A percentile compares a stretch with the other conserved stretches of the same genome.
Evolutionary conservation across 2,329 filamentous ascomycete species (phyloP).

Genomic region (Colletotrichum sp.): DNA sequence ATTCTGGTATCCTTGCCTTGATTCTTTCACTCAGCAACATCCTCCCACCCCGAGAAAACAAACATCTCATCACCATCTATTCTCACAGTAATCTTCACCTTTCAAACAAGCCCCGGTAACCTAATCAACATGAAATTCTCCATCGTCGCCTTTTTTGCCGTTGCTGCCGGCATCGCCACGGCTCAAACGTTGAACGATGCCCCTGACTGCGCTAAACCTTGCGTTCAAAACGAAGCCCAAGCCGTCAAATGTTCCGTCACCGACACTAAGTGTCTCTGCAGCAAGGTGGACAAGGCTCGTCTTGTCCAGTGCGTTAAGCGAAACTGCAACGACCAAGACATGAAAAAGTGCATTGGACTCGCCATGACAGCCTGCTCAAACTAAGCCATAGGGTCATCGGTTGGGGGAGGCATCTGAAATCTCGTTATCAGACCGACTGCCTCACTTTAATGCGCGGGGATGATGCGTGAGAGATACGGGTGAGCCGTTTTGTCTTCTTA

Average conservation of each 20-base stretch:
- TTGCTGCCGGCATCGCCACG: background rate
- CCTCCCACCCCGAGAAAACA: background rate
- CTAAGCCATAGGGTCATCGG: too few species aligned
- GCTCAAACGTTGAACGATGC: background rate
- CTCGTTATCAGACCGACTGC: background rate
- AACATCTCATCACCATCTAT: background rate
- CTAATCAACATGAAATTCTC: background rate
- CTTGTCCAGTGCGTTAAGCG: background rate
- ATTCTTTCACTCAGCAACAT: background rate
- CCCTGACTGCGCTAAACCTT: background rate
- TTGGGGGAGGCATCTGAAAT: background rate
- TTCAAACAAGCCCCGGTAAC: too few species aligned
- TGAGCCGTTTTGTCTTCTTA: background rate
- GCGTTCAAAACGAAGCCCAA: background rate
- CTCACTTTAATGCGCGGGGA: background rate
- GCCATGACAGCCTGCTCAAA: background rate
- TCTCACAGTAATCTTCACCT: background rate
- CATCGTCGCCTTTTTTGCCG: background rate
- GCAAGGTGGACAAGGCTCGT: background rate
- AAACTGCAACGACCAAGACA: background rate
- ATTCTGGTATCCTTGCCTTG: background rate
- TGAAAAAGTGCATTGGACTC: background rate
- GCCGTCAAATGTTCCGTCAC: background rate
- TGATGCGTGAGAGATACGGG: background rate
- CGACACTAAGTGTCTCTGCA: slow-evolving; percentile 6